Conservation (phyloP, 331 rosid genomes). For the Dryas integrifolia region DNA sequence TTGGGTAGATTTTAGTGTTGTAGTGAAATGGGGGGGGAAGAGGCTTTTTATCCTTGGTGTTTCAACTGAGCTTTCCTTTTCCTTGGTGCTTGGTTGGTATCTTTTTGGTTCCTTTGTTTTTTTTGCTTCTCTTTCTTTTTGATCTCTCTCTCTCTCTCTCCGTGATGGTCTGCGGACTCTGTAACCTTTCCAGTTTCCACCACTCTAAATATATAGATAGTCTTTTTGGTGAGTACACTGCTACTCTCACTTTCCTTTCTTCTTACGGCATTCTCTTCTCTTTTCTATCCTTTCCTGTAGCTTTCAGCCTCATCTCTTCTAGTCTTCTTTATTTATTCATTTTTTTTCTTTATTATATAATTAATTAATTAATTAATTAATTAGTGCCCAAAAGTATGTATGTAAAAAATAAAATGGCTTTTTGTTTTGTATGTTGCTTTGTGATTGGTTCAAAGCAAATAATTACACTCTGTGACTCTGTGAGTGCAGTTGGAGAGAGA, state of each 20-base stretch:
- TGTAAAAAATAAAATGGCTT: slow-evolving; percentile 4
- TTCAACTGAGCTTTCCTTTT: slow-evolving; percentile 50
- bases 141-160: slow-evolving; percentile 13
- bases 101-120: slow-evolving; percentile 35
- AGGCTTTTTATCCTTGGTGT: slow-evolving; percentile 45
- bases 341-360: not conserved
- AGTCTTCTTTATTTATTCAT: not conserved
- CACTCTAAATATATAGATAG: slow-evolving; percentile 57
- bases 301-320: slow-evolving; percentile 35
- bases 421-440: slow-evolving; percentile 28
- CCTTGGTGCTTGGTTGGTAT: slow-evolving; percentile 46
- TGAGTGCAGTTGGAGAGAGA: slow-evolving; percentile 25
- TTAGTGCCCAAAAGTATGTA: slow-evolving; percentile 7
- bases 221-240: slow-evolving; percentile 42
- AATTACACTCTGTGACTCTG: slow-evolving; percentile 32
- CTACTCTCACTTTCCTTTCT: slow-evolving; percentile 65
- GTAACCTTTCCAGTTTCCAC: slow-evolving; percentile 50
- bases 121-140: slow-evolving; percentile 29
- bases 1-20: too few species aligned
- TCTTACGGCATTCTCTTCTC: slow-evolving; percentile 68
- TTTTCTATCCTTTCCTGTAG: slow-evolving; percentile 42
- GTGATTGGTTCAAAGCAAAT: slow-evolving; percentile 49
- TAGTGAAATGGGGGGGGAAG: slow-evolving; percentile 30
- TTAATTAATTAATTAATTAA: too few species aligned
- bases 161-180: slow-evolving; percentile 7